Evolutionary conservation across 441 rosid species (phyloP).

Genomic region (Gossypium gossypioides): DNA sequence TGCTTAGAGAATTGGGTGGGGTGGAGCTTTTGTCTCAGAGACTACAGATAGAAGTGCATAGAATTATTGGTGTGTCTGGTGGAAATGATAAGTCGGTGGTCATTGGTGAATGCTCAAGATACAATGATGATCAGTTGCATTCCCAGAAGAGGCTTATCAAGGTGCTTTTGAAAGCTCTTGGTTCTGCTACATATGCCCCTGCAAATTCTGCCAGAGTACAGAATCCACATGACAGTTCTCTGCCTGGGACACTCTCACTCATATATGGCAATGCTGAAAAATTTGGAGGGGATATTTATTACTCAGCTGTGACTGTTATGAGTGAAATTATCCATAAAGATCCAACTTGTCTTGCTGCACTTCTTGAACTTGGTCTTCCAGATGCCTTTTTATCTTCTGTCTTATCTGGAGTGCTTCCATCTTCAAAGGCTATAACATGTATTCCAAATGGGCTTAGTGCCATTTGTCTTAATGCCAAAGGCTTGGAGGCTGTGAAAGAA

Average conservation of each 20-base stretch:
- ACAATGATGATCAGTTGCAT: constrained; percentile 48
- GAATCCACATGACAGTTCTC: constrained; percentile 63
- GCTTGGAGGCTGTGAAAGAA: constrained; percentile 89
- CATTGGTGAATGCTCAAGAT: constrained; percentile 50
- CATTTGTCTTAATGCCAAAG: constrained; percentile 85
- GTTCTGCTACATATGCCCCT: constrained; percentile 90
- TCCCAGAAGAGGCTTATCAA: constrained; percentile 89
- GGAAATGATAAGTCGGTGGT: constrained; percentile 50
- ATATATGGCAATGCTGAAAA: constrained; percentile 72
- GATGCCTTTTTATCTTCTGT: constrained; percentile 90
- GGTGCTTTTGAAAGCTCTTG: constrained; percentile 87
- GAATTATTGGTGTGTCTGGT: constrained; percentile 47
- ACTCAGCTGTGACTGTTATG: constrained; percentile 97
- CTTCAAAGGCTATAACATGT: constrained; percentile 91
- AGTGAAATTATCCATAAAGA: constrained; percentile 97
- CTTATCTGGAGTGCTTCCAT: constrained; percentile 71
- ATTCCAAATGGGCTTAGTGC: constrained; percentile 95
- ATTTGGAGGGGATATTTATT: constrained; percentile 89
- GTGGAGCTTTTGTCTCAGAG: constrained; percentile 91
- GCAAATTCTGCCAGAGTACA: constrained; percentile 59
- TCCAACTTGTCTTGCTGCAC: constrained; percentile 71
- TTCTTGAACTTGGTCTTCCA: constrained; percentile 88
- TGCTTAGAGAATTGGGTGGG: constrained; percentile 87
- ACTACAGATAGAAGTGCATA: constrained; percentile 79
- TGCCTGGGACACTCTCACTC: constrained; percentile 73